A percentile compares a stretch with the other conserved stretches of the same genome.
phyloP scores from a whole-genome alignment of 345 rosid genomes.

The Mercurialis annua region DNA sequence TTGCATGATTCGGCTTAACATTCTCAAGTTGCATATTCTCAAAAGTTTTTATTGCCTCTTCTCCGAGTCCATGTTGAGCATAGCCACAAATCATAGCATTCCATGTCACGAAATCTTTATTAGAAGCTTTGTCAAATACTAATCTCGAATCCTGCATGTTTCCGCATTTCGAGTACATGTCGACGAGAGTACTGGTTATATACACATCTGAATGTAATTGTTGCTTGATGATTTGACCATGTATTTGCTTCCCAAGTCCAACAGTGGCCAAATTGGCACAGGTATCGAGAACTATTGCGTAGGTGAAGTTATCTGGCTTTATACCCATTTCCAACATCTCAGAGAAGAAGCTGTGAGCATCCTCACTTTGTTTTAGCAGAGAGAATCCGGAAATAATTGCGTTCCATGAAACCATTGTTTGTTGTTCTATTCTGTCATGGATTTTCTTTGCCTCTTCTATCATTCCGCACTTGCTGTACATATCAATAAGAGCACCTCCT shows the following conservation, averaged over 20 bases:
- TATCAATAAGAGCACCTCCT: constrained; percentile 78
- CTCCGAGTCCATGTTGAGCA: constrained; percentile 83
- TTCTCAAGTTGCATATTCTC: constrained; percentile 53
- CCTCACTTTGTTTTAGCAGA: constrained; percentile 61
- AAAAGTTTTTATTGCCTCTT: constrained; percentile 61
- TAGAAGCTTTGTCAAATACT: constrained; percentile 61
- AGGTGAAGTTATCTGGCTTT: constrained; percentile 79
- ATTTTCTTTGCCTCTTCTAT: constrained; percentile 67
- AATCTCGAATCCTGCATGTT: constrained; percentile 62
- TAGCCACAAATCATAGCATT: constrained; percentile 88
- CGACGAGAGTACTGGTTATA: constrained; percentile 84
- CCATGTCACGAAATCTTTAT: constrained; percentile 83
- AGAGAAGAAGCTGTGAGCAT: constrained; percentile 65
- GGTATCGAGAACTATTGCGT: constrained; percentile 76
- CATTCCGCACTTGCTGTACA: constrained; percentile 84
- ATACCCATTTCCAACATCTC: constrained; percentile 61
- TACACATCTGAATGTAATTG: constrained; percentile 68
- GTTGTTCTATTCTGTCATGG: constrained; percentile 50
- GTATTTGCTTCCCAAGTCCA: constrained; percentile 85
- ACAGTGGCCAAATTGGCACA: constrained; percentile 79
- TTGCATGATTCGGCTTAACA: constrained; percentile 68
- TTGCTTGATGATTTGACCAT: constrained; percentile 71
- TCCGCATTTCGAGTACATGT: constrained; percentile 97
- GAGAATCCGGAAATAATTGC: constrained; percentile 83
- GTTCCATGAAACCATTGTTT: constrained; percentile 61